Evolutionary conservation across 2,329 filamentous ascomycete species (phyloP).

Genomic region (Colletotrichum abscissum): DNA sequence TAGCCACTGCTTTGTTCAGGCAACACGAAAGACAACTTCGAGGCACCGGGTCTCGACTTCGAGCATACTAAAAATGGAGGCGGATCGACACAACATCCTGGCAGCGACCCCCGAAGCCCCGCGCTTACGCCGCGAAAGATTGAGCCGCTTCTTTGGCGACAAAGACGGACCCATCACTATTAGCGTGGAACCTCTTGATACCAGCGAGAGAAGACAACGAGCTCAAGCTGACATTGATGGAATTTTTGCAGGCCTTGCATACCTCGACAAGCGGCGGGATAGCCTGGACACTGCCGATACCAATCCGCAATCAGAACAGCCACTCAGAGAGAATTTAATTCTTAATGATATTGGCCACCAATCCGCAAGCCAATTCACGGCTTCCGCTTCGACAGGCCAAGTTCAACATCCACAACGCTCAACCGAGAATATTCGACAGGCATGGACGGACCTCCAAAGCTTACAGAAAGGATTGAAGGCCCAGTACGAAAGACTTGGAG

Average conservation of each 20-base stretch:
- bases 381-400: no score
- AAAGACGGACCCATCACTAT: neutral
- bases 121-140: neutral
- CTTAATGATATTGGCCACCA: neutral
- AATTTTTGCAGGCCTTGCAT: neutral
- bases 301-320: no score
- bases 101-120: neutral
- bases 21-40: neutral
- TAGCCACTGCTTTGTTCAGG: no score
- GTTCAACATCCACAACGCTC: no score
- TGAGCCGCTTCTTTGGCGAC: neutral
- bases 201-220: neutral
- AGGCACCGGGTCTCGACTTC: neutral
- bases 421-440: no score
- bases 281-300: no score
- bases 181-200: no score
- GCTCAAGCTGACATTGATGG: neutral
- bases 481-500: neutral
- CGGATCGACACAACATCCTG: neutral
- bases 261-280: neutral
- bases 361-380: no score
- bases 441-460: no score
- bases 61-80: neutral
- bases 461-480: no score
- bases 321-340: neutral